Evolutionary conservation across 257 asterid genomes (phyloP).

Genomic region (Handroanthus guayacan): DNA sequence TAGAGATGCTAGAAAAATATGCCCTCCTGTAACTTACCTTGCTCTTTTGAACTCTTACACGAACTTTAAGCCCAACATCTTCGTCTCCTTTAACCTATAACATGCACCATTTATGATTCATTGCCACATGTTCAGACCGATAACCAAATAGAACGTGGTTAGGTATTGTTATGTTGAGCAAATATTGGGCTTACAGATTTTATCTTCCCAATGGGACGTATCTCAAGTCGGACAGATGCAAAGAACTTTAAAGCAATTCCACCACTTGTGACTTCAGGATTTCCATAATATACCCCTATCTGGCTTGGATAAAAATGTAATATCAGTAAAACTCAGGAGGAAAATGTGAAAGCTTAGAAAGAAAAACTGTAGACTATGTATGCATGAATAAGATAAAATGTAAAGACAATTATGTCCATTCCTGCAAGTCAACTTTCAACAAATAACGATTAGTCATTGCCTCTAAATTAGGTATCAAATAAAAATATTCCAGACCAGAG

Average conservation of each 20-base stretch:
- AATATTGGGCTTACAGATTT: constrained; percentile 77
- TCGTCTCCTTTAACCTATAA: constrained; percentile 91
- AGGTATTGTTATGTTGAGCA: constrained; percentile 19
- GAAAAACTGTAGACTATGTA: neutral
- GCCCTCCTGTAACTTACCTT: constrained; percentile 59
- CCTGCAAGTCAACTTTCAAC: constrained; percentile 5
- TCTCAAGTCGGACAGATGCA: constrained; percentile 98
- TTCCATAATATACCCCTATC: constrained; percentile 99
- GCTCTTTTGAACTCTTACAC: constrained; percentile 98
- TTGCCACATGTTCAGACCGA: constrained; percentile 10
- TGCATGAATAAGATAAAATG: neutral
- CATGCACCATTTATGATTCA: constrained; percentile 32
- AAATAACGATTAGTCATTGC: constrained; percentile 21
- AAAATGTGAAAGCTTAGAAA: constrained; percentile 19
- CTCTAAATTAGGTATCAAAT: constrained; percentile 20
- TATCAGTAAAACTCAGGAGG: constrained; percentile 27
- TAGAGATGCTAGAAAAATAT: neutral
- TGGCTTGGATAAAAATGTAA: constrained; percentile 46
- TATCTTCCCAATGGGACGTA: constrained; percentile 94
- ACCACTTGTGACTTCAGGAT: constrained; percentile 99
- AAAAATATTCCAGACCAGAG: constrained; percentile 5
- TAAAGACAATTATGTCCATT: constrained; percentile 7
- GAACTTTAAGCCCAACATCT: constrained; percentile 92
- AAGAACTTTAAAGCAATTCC: constrained; percentile 98
- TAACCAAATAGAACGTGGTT: constrained; percentile 14